Evolutionary conservation across 202 grass and related monocot species (phyloP), one percentile per base, ranked within the genome.

Genomic region (Brachypodium distachyon): DNA sequence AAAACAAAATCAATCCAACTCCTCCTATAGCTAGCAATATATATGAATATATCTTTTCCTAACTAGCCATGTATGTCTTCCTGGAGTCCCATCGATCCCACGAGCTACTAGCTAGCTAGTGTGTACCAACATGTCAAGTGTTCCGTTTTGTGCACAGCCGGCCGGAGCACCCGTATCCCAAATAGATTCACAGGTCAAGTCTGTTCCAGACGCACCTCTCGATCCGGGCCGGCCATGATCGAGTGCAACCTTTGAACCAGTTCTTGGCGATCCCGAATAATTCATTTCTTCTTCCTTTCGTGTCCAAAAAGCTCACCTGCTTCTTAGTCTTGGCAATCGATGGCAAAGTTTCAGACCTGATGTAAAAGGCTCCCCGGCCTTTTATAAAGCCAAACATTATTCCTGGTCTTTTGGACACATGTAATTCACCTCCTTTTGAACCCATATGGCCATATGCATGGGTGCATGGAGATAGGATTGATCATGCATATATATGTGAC

Each of bases 381-480:
- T 81, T 71, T 34, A 31, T 54, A 88, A 88, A 84, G 81, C 76
- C 21, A 34, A 48, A 76, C 78, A 57, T 84, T 76, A 88, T 81
- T 77, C 86, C 27, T 16, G 54, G 32, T 50, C 76, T 88, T 71
- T 88, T 76, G 76, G 76, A 81, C 81, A 77, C 71, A 81, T 71
- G 69, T 81, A 70, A 47, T 27, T 41, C 27, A 19, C 55, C 28
- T 33, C 76, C 40, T 46, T 75, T 75, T 21, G 54, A 60, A 57
- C 14, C 17, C n/a, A n/a, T n/a, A n/a, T n/a, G n/a, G n/a, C n/a
- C n/a, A n/a, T n/a, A 31, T 59, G 32, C 9, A 12, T 26, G 11
- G 16, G 16, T 42, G 21, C 61, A 66, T 39, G 37, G 19, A 36
- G 21, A 37, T 12, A 42, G 64, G 14, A 47, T 46, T 9, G 29